Evolutionary conservation across 1,139 yeast species (phyloP), one percentile per base, ranked within the genome.

Genomic region (Diutina ranongensis): DNA sequence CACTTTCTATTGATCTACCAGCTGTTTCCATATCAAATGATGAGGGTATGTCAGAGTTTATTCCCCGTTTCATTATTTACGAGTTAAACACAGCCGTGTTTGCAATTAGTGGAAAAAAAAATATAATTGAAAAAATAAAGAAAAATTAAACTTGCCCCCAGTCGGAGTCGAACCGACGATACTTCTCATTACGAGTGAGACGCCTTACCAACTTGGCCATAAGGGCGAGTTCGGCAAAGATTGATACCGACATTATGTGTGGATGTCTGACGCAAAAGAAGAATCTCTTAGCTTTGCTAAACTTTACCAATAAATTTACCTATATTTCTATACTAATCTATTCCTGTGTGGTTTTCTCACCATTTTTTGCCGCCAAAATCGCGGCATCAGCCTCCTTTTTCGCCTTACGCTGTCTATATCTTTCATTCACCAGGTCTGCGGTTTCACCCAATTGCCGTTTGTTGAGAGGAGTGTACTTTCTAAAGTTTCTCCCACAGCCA

Each of bases 351-450:
- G 28, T 25, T 7, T 25, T 25, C 28, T 25, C 28, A 25, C 28
- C 28, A 25, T 25, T 10, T 25, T 25, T 10, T 25, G 10, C 28
- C 28, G 28, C 28, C 10, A 7, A 5, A 25, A 5, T 25, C 5
- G 28, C 28, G 10, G 28, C 15, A 21, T 21, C 20, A n/a, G 25
- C 16, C 54, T 60, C 25, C 18, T 40, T 40, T n/a, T 31, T 19
- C 20, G 33, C 44, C 65, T 72, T 65, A 67, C 76, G 61, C 58
- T 68, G 57, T 59, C 57, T 63, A 71, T 80, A 83, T 52, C 80
- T 75, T 42, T 71, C 78, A 59, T 89, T 89, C 16, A 83, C 77
- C 10, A 65, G 73, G 46, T 83, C 88, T 32, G 74, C 83, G 1
- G 78, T 55, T 31, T 80, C 87, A 47, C 78, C 73, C 40, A 78